These are phyloP conservation scores for Cryphonectria naterciae DNA, from an alignment of 2,329 filamentous ascomycete genomes.

Conservation along the genomic window DNA sequence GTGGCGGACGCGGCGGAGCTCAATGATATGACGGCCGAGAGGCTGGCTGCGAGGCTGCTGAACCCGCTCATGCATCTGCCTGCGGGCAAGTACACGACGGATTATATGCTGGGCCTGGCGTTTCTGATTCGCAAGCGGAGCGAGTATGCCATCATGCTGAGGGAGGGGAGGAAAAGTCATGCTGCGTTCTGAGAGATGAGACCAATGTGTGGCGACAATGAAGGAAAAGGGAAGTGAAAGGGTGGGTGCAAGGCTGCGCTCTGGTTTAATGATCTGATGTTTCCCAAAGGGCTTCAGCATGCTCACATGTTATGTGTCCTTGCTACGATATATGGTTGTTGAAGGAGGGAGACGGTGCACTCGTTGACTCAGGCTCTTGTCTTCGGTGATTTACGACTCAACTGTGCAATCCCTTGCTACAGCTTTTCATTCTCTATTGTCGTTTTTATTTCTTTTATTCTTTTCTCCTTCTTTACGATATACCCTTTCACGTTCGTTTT, in stretches of 20 bases:
- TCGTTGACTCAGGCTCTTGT: too few species aligned
- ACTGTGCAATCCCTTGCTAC: not conserved
- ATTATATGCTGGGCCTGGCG: slow-evolving; percentile 48
- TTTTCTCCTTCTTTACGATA: not conserved
- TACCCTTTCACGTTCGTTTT: slow-evolving; percentile 3
- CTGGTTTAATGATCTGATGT: too few species aligned
- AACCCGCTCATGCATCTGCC: slow-evolving; percentile 46
- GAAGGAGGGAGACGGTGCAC: too few species aligned
- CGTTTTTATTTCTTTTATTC: not conserved
- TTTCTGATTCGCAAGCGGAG: slow-evolving; percentile 49
- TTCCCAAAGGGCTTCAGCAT: too few species aligned
- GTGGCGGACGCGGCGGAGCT: slow-evolving; percentile 43
- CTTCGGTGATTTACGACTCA: too few species aligned
- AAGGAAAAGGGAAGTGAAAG: not conserved
- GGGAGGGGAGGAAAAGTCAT: slow-evolving; percentile 37
- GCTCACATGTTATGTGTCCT: too few species aligned
- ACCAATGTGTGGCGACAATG: too few species aligned
- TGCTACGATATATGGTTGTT: too few species aligned
- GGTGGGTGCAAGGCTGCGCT: too few species aligned
- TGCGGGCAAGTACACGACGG: slow-evolving; percentile 41
- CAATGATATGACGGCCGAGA: slow-evolving; percentile 51
- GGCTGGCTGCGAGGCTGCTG: slow-evolving; percentile 44
- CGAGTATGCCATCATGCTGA: slow-evolving; percentile 45
- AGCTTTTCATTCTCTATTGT: not conserved
- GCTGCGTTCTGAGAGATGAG: slow-evolving; percentile 31